Percentiles rank a stretch among this genome's conserved stretches.
These are phyloP conservation scores for Alopecurus myosuroides DNA, from an alignment of 176 grass and related monocot species.

Conservation along the genomic window DNA sequence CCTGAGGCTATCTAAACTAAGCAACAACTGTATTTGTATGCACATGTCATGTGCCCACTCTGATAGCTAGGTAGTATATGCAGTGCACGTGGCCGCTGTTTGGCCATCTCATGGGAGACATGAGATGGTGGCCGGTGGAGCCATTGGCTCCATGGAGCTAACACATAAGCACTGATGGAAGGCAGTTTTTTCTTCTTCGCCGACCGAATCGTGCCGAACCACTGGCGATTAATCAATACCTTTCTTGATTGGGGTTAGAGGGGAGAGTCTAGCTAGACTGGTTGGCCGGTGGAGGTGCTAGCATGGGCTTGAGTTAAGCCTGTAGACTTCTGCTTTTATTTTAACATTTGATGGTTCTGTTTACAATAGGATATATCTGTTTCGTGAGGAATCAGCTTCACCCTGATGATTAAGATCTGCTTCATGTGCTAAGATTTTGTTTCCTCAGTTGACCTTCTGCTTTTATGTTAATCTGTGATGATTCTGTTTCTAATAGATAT, in stretches of 20 bases:
- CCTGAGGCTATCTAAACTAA: neutral
- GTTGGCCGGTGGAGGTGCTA: neutral
- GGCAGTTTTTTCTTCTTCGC: neutral
- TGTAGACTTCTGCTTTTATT: neutral
- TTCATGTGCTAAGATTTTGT: neutral
- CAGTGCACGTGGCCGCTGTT: neutral
- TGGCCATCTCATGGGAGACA: neutral
- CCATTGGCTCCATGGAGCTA: neutral
- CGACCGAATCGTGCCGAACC: neutral
- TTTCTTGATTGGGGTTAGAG: neutral
- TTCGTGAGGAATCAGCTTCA: neutral
- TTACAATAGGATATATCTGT: constrained; percentile 7
- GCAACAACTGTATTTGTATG: neutral
- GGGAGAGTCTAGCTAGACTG: neutral
- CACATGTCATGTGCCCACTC: neutral
- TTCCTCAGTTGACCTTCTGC: neutral
- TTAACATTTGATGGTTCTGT: neutral
- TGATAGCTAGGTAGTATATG: neutral
- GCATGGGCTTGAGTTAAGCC: constrained; percentile 27
- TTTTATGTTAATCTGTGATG: no score
- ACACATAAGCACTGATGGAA: neutral
- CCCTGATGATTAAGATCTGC: neutral
- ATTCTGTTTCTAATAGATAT: no score
- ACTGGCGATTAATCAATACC: neutral
- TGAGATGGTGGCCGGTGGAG: neutral